Base-by-base conservation (phyloP, 2,329 filamentous ascomycete genomes). In the Clarireedia hainanense region DNA sequence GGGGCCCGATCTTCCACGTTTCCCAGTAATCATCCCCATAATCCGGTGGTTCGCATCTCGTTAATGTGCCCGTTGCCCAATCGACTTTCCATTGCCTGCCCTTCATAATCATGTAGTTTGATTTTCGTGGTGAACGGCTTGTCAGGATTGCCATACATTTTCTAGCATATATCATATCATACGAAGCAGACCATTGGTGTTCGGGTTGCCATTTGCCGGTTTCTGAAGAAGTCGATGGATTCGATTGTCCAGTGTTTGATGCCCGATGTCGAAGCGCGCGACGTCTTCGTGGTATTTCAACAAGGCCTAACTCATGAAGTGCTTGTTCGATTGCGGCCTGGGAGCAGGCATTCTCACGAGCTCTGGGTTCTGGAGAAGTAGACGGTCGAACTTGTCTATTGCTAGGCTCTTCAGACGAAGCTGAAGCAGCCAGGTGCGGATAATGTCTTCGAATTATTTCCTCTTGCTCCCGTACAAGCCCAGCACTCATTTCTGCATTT, bases 1-100 rank as follows among this genome's bases (percentile, higher is more conserved):
- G 34, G 23, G 47, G 45, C 5, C 37, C 47, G 10, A 57, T 46
- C 27, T 52, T 56, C 47, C 37, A 50, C 20, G 27, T 34, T 15
- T 51, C 56, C 23, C 47, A 56, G 40, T 56, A 54, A 36, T 52
- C 46, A 39, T 80, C 78, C 42, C 76, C 76, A 63, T 82, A 83
- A 5, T 72, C 72, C 1, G 80, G 80, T 10, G 80, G 80, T 17
- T 76, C 70, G 20, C 80, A 77, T 15, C 76, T 72, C 27, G 75
- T 72, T 74, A 80, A 78, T 55, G 74, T 74, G 39, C 80, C 80
- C 15, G 78, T 81, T 14, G 69, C 69, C 80, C 80, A 83, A 70
- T 83, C 80, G 45, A 83, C 78, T 57, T 75, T 75, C 78, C 79
- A 83, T 63, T 79, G 74, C 65, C 78, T 80, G 43, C 79, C 80